Conservation (phyloP, 768 basidiomycete species). For the Pulveroboletus sp. region DNA sequence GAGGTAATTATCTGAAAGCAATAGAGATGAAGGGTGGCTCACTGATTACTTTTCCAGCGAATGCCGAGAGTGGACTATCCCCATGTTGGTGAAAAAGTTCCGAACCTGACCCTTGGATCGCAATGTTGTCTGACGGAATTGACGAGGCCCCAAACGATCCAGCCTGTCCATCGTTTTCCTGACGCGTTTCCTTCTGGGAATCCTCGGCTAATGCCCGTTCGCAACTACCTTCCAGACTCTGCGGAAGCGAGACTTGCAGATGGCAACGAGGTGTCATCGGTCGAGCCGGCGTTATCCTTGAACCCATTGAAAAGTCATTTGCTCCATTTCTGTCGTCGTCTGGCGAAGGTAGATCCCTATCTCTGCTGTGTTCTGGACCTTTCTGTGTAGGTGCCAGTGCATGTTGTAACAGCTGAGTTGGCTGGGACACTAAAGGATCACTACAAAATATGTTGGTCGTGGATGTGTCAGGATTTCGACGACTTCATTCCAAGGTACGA, state of each 20-base stretch:
- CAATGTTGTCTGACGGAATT: conserved; percentile 18
- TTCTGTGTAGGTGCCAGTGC: conserved; percentile 32
- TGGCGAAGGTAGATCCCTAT: conserved; percentile 12
- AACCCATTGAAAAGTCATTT: conserved; percentile 39
- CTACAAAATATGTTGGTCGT: conserved; percentile 26
- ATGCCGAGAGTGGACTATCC: conserved; percentile 25
- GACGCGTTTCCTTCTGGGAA: conserved; percentile 51
- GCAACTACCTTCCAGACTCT: conserved; percentile 2
- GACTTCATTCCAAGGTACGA: conserved; percentile 8
- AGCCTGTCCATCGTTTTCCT: conserved; percentile 15
- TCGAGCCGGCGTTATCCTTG: conserved; percentile 33
- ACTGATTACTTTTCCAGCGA: conserved; percentile 29
- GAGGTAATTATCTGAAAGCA: conserved; percentile 25
- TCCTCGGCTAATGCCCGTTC: conserved; percentile 34
- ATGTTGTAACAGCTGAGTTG: conserved; percentile 48
- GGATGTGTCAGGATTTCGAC: conserved; percentile 10
- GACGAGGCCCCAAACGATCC: conserved; percentile 21
- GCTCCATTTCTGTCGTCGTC: conserved; percentile 20
- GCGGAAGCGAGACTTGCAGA: conserved; percentile 27
- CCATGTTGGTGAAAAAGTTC: conserved; percentile 23
- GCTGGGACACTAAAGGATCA: conserved; percentile 46
- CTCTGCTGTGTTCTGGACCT: conserved; percentile 12
- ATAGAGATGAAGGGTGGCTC: conserved; percentile 21
- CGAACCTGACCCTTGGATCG: conserved; percentile 24
- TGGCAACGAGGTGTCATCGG: conserved; percentile 46